These are phyloP conservation scores for Backusella liffmaniae DNA, from an alignment of 192 early-diverging fungal genomes.

Conservation along the genomic window DNA sequence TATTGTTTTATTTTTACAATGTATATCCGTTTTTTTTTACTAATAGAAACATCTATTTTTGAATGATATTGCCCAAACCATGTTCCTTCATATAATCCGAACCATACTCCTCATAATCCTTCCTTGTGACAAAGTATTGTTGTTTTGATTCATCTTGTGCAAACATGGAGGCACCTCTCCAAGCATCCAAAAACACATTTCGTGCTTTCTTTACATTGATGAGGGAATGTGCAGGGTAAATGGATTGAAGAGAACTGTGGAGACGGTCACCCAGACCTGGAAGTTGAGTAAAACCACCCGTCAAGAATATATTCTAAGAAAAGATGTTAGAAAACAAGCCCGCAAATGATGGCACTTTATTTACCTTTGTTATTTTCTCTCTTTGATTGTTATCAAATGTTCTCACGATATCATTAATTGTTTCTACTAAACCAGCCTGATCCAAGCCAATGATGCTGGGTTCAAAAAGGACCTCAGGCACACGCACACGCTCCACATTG, in stretches of 20 bases:
- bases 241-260: slow-evolving; percentile 54
- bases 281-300: slow-evolving; percentile 71
- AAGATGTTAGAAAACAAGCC: not conserved
- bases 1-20: too few species aligned
- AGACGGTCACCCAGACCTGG: slow-evolving; percentile 68
- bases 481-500: slow-evolving; percentile 88
- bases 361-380: slow-evolving; percentile 53
- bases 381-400: slow-evolving; percentile 48
- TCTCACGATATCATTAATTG: slow-evolving; percentile 62
- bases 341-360: not conserved
- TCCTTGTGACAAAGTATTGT: slow-evolving; percentile 56
- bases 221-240: slow-evolving; percentile 58
- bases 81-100: slow-evolving; percentile 87
- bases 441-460: slow-evolving; percentile 84
- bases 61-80: slow-evolving; percentile 66
- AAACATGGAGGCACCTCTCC: slow-evolving; percentile 83
- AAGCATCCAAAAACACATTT: slow-evolving; percentile 78
- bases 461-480: slow-evolving; percentile 90
- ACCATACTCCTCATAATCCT: slow-evolving; percentile 83
- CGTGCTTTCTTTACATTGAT: slow-evolving; percentile 57
- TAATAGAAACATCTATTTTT: not conserved
- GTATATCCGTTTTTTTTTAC: too few species aligned
- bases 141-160: slow-evolving; percentile 39
- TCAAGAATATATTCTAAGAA: slow-evolving; percentile 68
- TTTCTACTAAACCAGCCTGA: slow-evolving; percentile 86